These are phyloP conservation scores for Nyctanthes arbortristis DNA, from an alignment of 257 asterid genomes.

Conservation along the genomic window DNA sequence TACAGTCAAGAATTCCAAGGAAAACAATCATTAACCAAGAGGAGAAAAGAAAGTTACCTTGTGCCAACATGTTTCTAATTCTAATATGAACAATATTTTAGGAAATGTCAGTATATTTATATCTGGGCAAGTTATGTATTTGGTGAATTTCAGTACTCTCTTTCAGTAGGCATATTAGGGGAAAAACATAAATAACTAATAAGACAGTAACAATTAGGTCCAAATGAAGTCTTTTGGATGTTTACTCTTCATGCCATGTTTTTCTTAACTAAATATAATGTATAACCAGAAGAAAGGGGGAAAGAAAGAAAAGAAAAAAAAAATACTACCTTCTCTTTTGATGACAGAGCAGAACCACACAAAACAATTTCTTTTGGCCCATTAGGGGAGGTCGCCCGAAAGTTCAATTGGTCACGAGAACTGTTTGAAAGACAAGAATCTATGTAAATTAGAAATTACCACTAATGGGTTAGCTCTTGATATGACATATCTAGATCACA, in stretches of 20 bases:
- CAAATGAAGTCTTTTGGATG: neutral
- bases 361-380: constrained; percentile 64
- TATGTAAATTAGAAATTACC: neutral
- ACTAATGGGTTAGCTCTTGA: neutral
- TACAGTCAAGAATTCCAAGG: neutral
- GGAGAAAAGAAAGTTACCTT: neutral
- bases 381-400: constrained; percentile 42
- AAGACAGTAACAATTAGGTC: neutral
- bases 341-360: constrained; percentile 88
- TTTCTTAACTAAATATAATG: neutral
- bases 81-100: neutral
- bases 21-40: neutral
- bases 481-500: neutral
- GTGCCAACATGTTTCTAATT: neutral
- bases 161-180: constrained; percentile 7
- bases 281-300: no score
- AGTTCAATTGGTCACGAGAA: constrained; percentile 29
- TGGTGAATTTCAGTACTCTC: neutral
- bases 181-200: neutral
- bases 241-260: neutral
- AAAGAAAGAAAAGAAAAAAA: no score
- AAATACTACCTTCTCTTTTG: constrained; percentile 70
- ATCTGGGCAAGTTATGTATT: neutral
- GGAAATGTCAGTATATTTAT: neutral
- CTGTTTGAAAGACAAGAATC: constrained; percentile 42